Percentiles rank a stretch among this genome's conserved stretches.
These are phyloP conservation scores for Dothistroma pini DNA, from an alignment of 2,329 filamentous ascomycete species.

Conservation along the genomic window DNA sequence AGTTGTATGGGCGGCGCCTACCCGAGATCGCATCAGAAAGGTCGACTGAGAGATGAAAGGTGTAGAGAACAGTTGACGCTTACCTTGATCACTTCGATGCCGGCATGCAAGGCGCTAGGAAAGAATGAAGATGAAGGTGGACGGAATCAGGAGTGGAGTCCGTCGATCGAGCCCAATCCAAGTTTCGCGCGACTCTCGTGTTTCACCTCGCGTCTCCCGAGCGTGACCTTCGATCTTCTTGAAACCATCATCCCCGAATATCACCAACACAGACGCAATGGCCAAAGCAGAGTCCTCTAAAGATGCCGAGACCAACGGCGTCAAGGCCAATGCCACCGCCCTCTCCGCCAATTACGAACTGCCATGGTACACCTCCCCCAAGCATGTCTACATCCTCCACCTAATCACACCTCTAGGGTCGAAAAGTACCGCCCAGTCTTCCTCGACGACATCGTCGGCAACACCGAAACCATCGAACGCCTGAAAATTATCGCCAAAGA, in stretches of 20 bases:
- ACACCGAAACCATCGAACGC: conserved; percentile 94
- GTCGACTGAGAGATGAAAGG: neutral
- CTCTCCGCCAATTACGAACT: conserved; percentile 63
- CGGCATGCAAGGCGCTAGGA: neutral
- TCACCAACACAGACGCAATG: conserved; percentile 33
- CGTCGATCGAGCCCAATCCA: too few relatives aligned
- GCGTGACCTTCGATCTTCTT: neutral
- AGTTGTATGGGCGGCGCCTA: neutral
- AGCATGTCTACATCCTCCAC: neutral
- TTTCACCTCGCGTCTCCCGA: neutral
- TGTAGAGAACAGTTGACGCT: neutral
- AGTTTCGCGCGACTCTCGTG: neutral
- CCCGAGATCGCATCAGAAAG: neutral
- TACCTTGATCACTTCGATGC: neutral
- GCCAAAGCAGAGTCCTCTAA: conserved; percentile 50
- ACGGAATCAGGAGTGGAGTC: neutral
- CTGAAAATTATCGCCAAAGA: conserved; percentile 98
- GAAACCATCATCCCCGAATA: neutral
- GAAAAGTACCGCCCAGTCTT: conserved; percentile 96
- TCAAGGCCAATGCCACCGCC: conserved; percentile 39
- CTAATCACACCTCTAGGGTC: conserved; percentile 61
- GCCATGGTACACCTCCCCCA: conserved; percentile 59
- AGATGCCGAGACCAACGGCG: conserved; percentile 42
- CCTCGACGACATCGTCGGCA: conserved; percentile 94
- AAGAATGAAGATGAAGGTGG: neutral